Conservation (phyloP, 768 basidiomycete genomes). For the Termitomyces sp. region DNA sequence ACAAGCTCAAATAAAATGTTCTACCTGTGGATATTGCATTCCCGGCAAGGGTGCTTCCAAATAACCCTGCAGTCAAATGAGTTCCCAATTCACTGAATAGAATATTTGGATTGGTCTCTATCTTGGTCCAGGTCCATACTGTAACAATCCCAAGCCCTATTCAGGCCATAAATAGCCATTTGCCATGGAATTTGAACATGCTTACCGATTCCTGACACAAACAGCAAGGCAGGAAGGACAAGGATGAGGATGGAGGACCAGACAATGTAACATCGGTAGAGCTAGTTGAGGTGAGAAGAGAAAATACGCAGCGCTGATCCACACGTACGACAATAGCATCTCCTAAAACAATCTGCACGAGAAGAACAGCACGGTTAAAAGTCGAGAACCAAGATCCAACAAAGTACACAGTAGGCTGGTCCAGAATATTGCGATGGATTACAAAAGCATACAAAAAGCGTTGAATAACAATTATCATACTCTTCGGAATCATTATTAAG, state of each 20-base stretch:
- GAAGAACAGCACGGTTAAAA: background rate
- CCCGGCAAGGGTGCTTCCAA: no score
- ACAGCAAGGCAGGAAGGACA: conserved; percentile 3
- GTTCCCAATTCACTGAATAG: background rate
- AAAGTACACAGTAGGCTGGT: background rate
- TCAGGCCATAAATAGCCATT: background rate
- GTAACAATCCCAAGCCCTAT: background rate
- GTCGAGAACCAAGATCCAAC: background rate
- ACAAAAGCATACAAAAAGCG: background rate
- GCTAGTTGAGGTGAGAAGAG: background rate
- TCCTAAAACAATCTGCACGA: background rate
- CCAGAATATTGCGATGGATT: background rate
- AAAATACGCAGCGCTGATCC: background rate
- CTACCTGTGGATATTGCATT: no score
- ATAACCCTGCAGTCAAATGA: background rate
- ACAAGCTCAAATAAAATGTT: no score
- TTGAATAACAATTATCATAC: background rate
- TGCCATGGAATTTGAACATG: no score
- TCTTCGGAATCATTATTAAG: background rate
- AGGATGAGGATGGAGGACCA: background rate
- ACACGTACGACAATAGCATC: conserved; percentile 5
- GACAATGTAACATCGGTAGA: conserved; percentile 2
- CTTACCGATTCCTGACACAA: background rate
- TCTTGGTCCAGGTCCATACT: background rate
- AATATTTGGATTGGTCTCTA: background rate